A percentile compares a stretch with the other conserved stretches of the same genome.
Conservation (phyloP, 2,329 filamentous ascomycete genomes). For the Alternaria gansuensis region DNA sequence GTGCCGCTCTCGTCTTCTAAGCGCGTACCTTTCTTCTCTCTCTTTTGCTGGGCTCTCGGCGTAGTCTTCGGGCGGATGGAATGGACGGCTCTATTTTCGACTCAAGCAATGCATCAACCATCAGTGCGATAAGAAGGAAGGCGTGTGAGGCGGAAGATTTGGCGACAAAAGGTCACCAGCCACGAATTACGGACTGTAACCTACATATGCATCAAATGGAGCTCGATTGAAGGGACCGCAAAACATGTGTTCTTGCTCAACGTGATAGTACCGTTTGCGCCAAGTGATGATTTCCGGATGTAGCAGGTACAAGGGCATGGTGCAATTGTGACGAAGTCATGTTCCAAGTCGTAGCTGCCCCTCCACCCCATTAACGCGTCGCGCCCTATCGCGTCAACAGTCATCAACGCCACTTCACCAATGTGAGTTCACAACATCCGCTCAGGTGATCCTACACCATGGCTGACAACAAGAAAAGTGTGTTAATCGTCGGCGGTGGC, state of each 20-base stretch:
- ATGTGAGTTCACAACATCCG: slow-evolving; percentile 9
- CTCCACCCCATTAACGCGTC: slow-evolving; percentile 38
- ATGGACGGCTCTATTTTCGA: slow-evolving; percentile 49
- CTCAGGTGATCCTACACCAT: slow-evolving; percentile 25
- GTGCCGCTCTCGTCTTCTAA: slow-evolving; percentile 99
- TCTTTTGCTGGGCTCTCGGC: slow-evolving; percentile 53
- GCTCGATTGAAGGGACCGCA: slow-evolving; percentile 49
- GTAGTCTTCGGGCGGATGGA: slow-evolving; percentile 51
- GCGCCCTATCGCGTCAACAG: slow-evolving; percentile 22
- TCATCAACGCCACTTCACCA: slow-evolving; percentile 5
- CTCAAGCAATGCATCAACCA: slow-evolving; percentile 43
- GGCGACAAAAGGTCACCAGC: slow-evolving; percentile 47
- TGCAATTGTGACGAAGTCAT: slow-evolving; percentile 17
- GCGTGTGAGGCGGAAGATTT: slow-evolving; percentile 40
- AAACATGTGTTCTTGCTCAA: slow-evolving; percentile 11
- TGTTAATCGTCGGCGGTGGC: slow-evolving; percentile 65
- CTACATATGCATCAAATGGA: slow-evolving; percentile 55
- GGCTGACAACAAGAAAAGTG: slow-evolving; percentile 44
- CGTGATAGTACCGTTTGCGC: slow-evolving; percentile 5
- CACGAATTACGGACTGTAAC: slow-evolving; percentile 51
- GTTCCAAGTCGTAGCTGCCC: slow-evolving; percentile 25
- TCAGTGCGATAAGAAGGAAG: slow-evolving; percentile 37
- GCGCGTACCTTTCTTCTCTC: slow-evolving; percentile 60
- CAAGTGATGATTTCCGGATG: slow-evolving; percentile 5
- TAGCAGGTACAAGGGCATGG: slow-evolving; percentile 10